These are phyloP conservation scores for Trichoderma orchidacearum DNA, from an alignment of 495 filamentous ascomycete species.

Conservation along the genomic window DNA sequence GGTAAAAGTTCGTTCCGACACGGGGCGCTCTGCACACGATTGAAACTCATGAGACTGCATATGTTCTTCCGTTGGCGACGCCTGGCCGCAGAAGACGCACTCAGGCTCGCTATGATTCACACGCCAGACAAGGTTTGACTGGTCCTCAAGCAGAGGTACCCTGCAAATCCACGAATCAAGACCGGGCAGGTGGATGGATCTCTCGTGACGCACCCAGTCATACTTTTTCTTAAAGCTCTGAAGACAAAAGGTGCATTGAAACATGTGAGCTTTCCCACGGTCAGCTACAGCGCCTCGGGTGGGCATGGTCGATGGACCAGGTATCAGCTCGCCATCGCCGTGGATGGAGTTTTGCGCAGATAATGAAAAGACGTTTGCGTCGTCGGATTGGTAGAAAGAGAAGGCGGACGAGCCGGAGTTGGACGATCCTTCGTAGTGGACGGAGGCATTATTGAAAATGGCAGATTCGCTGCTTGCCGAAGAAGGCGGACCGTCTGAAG, in stretches of 20 bases:
- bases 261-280: slow-evolving; percentile 29
- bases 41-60: slow-evolving; percentile 42
- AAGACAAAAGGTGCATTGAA: slow-evolving; percentile 76
- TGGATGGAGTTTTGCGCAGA: slow-evolving; percentile 40
- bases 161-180: slow-evolving; percentile 46
- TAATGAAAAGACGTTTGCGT: background rate
- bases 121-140: slow-evolving; percentile 7
- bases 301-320: slow-evolving; percentile 53
- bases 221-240: slow-evolving; percentile 70
- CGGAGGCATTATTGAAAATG: background rate
- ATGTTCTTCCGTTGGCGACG: slow-evolving; percentile 29
- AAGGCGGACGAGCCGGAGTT: slow-evolving; percentile 34
- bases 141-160: slow-evolving; percentile 2
- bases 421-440: background rate
- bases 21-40: slow-evolving; percentile 36
- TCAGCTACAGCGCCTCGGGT: slow-evolving; percentile 30
- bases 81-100: slow-evolving; percentile 38
- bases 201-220: slow-evolving; percentile 77
- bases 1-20: slow-evolving; percentile 38
- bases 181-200: slow-evolving; percentile 54
- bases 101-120: slow-evolving; percentile 16
- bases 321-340: slow-evolving; percentile 52
- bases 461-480: background rate
- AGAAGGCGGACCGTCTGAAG: background rate
- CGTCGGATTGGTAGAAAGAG: slow-evolving; percentile 4